Evolutionary conservation across 805 yeast genomes (phyloP), one percentile per base, ranked within the genome.

Genomic region (Wickerhamiella lipophila): DNA sequence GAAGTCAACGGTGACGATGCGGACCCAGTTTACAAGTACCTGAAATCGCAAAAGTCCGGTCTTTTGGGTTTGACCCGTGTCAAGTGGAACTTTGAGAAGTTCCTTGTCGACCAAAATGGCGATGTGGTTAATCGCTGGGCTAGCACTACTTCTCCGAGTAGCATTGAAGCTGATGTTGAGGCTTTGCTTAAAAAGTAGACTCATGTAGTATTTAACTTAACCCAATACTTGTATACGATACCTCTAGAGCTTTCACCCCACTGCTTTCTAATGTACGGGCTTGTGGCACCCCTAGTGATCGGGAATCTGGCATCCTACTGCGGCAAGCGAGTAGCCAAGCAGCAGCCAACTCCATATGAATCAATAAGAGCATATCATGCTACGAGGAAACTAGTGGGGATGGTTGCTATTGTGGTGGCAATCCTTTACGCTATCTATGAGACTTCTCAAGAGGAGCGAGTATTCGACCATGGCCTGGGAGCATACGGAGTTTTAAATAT

Each of bases 1-100:
- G 87, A 88, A 38, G 97, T 92, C 57, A 92, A 89, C 64, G 98
- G 98, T 46, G 66, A 72, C 53, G 67, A 78, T 40, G 78, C 85
- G 16, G 88, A 83, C 61, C 85, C 89, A 16, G 87, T 89, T 30
- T 89, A 78, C 68, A 69, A 75, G 59, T 88, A 64, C 70, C 74
- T 89, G 64, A 89, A 92, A 71, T 58, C 67, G 38, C 63, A 77
- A 74, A 72, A 78, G 73, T 57, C 71, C 4, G 78, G 78, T 12
- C 50, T 68, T 35, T 67, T 83, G 15, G 86, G 94, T n/a, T 75
- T 83, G 67, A 76, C 69, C 54, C 81, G 82, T 49, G 75, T 82
- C 55, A 72, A 77, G 62, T 82, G 92, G 92, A 82, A 82, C 67
- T 82, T 83, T 60, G 88, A 81, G 62, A 82, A 82, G 68, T 83